Conservation (phyloP, 1,284 basidiomycete species). For the Phlebopus sp. region DNA sequence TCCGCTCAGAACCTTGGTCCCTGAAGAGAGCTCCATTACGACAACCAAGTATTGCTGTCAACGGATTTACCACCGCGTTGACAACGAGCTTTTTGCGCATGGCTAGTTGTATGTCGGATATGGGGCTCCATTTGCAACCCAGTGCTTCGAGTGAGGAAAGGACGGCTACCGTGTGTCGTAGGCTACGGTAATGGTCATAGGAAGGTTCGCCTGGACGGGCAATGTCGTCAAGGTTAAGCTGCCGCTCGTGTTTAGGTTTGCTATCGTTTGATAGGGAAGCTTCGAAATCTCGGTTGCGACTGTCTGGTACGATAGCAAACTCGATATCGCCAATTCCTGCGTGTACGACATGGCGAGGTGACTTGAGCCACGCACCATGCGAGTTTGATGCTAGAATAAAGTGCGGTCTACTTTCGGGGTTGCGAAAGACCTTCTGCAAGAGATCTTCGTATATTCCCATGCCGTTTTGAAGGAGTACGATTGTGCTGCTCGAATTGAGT, state of each 20-base stretch:
- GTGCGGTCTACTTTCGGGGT: slow-evolving; percentile 72
- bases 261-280: slow-evolving; percentile 39
- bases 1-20: slow-evolving; percentile 38
- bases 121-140: slow-evolving; percentile 64
- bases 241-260: slow-evolving; percentile 35
- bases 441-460: slow-evolving; percentile 88
- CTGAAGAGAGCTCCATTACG: slow-evolving; percentile 74
- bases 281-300: slow-evolving; percentile 58
- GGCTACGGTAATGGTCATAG: slow-evolving; percentile 48
- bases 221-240: slow-evolving; percentile 53
- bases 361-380: slow-evolving; percentile 69
- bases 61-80: slow-evolving; percentile 84
- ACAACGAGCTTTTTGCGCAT: slow-evolving; percentile 84
- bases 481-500: slow-evolving; percentile 68
- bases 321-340: slow-evolving; percentile 70
- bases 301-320: slow-evolving; percentile 80
- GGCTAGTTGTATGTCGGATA: slow-evolving; percentile 66
- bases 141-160: slow-evolving; percentile 60
- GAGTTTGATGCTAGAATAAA: slow-evolving; percentile 85
- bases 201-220: slow-evolving; percentile 42
- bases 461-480: slow-evolving; percentile 91
- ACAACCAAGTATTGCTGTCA: slow-evolving; percentile 82
- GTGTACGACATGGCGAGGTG: slow-evolving; percentile 65
- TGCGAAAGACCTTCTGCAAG: slow-evolving; percentile 67
- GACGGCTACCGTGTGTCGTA: slow-evolving; percentile 69